Percentiles rank a stretch among this genome's conserved stretches.
Evolutionary conservation across 2,329 filamentous ascomycete species (phyloP).

Genomic region (Fusarium coicis): DNA sequence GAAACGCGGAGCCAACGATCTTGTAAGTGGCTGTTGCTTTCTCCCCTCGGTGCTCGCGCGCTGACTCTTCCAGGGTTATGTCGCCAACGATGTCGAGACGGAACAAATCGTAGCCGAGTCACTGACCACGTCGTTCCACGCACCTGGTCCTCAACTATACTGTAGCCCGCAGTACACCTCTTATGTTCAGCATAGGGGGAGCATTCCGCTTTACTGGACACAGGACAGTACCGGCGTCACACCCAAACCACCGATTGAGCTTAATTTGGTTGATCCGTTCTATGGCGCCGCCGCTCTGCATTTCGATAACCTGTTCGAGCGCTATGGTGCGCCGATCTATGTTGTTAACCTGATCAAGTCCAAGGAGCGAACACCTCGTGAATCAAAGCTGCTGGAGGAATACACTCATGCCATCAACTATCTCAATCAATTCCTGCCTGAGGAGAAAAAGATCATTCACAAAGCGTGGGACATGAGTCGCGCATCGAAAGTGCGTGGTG

Average conservation of each 20-base stretch:
- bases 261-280: slow-evolving; percentile 96
- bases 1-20: slow-evolving; percentile 93
- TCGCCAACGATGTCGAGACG: slow-evolving; percentile 98
- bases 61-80: slow-evolving; percentile 72
- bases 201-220: slow-evolving; percentile 96
- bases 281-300: slow-evolving; percentile 93
- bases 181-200: slow-evolving; percentile 95
- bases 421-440: slow-evolving; percentile 91
- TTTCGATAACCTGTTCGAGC: slow-evolving; percentile 92
- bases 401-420: slow-evolving; percentile 90
- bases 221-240: slow-evolving; percentile 96
- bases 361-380: slow-evolving; percentile 86
- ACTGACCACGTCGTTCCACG: slow-evolving; percentile 94
- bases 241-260: slow-evolving; percentile 94
- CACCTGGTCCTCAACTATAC: slow-evolving; percentile 85
- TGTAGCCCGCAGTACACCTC: slow-evolving; percentile 94
- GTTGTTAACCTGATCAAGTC: slow-evolving; percentile 92
- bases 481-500: slow-evolving; percentile 88
- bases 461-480: slow-evolving; percentile 99
- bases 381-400: slow-evolving; percentile 89
- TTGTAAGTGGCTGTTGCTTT: slow-evolving; percentile 53
- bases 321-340: slow-evolving; percentile 93
- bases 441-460: slow-evolving; percentile 87
- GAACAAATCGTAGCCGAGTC: slow-evolving; percentile 98
- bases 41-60: neutral